These are phyloP conservation scores for Rhododendron ferrugineum DNA, from an alignment of 148 eudicot genomes.

Conservation along the genomic window DNA sequence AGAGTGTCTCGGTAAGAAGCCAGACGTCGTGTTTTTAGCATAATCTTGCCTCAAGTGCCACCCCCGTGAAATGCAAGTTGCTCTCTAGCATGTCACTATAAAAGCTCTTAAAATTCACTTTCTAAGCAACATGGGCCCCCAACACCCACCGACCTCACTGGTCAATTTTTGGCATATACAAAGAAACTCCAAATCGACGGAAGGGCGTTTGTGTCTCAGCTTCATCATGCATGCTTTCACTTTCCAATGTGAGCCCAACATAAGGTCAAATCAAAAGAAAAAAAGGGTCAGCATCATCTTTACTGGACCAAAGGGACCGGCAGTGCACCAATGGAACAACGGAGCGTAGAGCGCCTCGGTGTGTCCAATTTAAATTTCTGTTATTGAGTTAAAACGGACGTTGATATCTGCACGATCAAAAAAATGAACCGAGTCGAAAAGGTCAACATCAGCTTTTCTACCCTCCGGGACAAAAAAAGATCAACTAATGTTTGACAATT, in stretches of 20 bases:
- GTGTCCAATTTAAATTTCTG: no score
- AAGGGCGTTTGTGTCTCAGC: not conserved
- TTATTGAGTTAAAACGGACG: not conserved
- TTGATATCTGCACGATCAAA: not conserved
- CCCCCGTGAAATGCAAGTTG: not conserved
- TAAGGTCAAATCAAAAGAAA: not conserved
- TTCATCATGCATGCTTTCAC: not conserved
- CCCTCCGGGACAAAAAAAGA: not conserved
- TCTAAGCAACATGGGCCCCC: not conserved
- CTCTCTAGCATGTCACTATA: not conserved
- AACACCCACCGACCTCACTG: not conserved
- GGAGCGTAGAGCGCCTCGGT: no score
- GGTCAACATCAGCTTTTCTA: not conserved
- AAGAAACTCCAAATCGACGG: not conserved
- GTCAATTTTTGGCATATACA: not conserved
- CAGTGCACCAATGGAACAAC: no score
- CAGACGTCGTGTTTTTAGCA: not conserved
- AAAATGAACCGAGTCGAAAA: no score
- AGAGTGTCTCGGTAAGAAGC: not conserved
- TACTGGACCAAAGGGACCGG: not conserved
- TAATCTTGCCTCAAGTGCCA: not conserved
- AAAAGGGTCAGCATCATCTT: not conserved
- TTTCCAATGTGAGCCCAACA: not conserved
- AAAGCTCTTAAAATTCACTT: not conserved
- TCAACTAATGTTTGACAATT: constrained; percentile 8